These are phyloP conservation scores for Alternaria brassicae DNA, from an alignment of 2,329 filamentous ascomycete genomes.

Conservation along the genomic window DNA sequence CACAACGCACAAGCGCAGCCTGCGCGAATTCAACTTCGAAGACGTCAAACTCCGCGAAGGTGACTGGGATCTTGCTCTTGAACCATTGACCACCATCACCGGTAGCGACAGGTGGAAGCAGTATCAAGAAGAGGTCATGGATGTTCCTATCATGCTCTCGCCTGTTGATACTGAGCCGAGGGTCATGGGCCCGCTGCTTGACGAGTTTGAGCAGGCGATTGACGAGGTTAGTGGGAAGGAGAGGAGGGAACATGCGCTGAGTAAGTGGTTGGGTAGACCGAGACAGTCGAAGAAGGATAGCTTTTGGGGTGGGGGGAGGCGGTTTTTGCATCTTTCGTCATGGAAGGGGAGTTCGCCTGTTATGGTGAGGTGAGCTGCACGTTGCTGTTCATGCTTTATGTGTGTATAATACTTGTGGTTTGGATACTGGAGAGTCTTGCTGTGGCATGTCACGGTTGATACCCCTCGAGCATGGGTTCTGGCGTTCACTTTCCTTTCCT, in stretches of 20 bases:
- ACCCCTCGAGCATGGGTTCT: neutral
- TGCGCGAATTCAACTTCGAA: slow-evolving; percentile 82
- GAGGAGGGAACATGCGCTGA: slow-evolving; percentile 34
- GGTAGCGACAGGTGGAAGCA: slow-evolving; percentile 52
- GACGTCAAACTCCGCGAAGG: slow-evolving; percentile 74
- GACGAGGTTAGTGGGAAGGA: slow-evolving; percentile 30
- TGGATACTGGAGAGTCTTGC: neutral
- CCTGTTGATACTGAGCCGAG: slow-evolving; percentile 45
- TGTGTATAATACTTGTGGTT: neutral
- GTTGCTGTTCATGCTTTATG: neutral
- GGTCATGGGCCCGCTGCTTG: slow-evolving; percentile 46
- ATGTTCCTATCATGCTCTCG: slow-evolving; percentile 50
- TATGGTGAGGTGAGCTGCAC: slow-evolving; percentile 4
- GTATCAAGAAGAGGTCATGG: slow-evolving; percentile 53
- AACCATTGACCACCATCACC: slow-evolving; percentile 65
- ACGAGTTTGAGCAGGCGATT: slow-evolving; percentile 39
- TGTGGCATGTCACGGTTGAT: neutral
- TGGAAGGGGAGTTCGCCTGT: slow-evolving; percentile 12
- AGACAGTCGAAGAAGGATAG: slow-evolving; percentile 40
- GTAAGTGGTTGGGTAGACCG: slow-evolving; percentile 43
- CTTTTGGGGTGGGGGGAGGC: slow-evolving; percentile 41
- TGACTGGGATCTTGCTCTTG: slow-evolving; percentile 83
- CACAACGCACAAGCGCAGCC: slow-evolving; percentile 68
- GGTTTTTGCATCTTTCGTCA: slow-evolving; percentile 9
- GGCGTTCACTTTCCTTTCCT: neutral